These are phyloP conservation scores for Venustampulla echinocandica DNA, from an alignment of 495 filamentous ascomycete genomes.

Conservation along the genomic window DNA sequence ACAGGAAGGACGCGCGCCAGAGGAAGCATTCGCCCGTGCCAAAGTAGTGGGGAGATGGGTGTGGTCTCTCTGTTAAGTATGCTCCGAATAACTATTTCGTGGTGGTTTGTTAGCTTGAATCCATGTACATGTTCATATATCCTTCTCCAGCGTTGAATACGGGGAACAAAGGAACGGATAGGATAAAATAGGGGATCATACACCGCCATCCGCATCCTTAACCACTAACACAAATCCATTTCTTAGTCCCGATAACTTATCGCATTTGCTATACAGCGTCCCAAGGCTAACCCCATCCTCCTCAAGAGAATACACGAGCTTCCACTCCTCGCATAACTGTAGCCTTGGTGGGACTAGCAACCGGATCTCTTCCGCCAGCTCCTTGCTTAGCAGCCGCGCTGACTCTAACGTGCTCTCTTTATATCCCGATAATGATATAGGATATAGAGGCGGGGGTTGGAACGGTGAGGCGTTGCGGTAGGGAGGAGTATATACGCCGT, in stretches of 20 bases:
- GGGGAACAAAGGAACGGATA: not conserved
- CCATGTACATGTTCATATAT: conserved; percentile 2
- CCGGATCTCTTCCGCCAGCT: conserved; percentile 88
- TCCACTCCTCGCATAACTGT: conserved; percentile 82
- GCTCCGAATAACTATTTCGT: conserved; percentile 70
- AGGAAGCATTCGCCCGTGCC: conserved; percentile 97
- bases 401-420: conserved; percentile 23
- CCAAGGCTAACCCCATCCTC: conserved; percentile 80
- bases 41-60: conserved; percentile 74
- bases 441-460: conserved; percentile 51
- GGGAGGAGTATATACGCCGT: conserved; percentile 36
- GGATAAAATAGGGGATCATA: conserved; percentile 36
- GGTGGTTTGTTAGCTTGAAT: not conserved
- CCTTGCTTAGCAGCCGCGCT: conserved; percentile 49
- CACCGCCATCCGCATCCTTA: conserved; percentile 61
- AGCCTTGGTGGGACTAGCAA: conserved; percentile 77
- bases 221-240: conserved; percentile 85
- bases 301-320: conserved; percentile 81
- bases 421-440: conserved; percentile 38
- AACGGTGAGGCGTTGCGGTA: conserved; percentile 47
- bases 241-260: conserved; percentile 51
- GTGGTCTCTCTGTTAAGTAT: conserved; percentile 82
- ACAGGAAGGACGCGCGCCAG: conserved; percentile 70
- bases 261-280: conserved; percentile 77
- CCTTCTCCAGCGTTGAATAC: not conserved